Percentiles rank a stretch among this genome's conserved stretches.
Evolutionary conservation across 202 grass and related monocot species (phyloP).

Genomic region (Musa balbisiana): DNA sequence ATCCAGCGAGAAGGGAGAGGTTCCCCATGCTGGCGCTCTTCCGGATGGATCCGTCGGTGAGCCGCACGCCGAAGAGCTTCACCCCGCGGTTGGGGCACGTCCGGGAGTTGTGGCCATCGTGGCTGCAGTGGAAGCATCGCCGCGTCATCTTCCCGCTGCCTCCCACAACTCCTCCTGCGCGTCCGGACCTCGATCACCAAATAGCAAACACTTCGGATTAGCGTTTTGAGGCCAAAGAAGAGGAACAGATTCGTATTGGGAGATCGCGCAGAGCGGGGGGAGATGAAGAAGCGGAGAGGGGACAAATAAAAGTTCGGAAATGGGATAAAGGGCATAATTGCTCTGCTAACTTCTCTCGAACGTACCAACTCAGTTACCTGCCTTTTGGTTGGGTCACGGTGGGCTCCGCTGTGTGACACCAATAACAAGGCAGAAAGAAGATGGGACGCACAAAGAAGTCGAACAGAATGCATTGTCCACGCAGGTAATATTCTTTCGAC

Average conservation of each 20-base stretch:
- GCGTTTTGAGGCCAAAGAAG: not conserved
- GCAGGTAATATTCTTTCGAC: not conserved
- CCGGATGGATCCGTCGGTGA: constrained; percentile 90
- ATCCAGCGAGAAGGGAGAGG: constrained; percentile 81
- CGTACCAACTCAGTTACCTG: not conserved
- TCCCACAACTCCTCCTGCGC: not conserved
- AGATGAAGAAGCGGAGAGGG: not conserved
- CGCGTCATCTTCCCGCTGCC: constrained; percentile 52
- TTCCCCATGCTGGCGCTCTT: constrained; percentile 99
- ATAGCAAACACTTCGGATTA: not conserved
- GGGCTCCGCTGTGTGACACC: not conserved
- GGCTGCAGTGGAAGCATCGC: constrained; percentile 97
- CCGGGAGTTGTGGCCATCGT: constrained; percentile 96
- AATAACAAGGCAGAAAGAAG: not conserved
- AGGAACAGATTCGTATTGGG: not conserved
- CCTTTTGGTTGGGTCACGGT: not conserved
- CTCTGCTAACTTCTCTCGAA: no score
- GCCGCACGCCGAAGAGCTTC: constrained; percentile 90
- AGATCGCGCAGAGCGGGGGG: not conserved
- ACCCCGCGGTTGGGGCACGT: constrained; percentile 95
- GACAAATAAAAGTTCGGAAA: not conserved
- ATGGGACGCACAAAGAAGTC: not conserved
- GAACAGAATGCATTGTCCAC: not conserved
- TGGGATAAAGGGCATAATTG: not conserved
- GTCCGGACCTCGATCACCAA: not conserved